Conservation (phyloP, 2,329 filamentous ascomycete genomes). For the Cladophialophora chaetospira region DNA sequence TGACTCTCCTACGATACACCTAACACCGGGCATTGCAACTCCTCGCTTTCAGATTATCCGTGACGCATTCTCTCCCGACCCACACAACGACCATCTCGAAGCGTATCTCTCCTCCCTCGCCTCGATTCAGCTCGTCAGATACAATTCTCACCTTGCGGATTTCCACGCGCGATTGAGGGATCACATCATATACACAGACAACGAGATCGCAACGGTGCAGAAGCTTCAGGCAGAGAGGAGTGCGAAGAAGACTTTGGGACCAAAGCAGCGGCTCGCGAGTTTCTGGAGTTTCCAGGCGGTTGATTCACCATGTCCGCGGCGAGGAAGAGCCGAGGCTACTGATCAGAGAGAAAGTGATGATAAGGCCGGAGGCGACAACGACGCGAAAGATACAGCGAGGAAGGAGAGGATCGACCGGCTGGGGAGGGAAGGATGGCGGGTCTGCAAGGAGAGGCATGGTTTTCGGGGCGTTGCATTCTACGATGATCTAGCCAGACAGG, state of each 20-base stretch:
- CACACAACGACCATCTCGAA: conserved; percentile 24
- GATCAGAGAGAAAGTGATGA: neutral
- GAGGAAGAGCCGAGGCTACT: neutral
- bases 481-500: conserved; percentile 21
- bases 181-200: conserved; percentile 11
- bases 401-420: conserved; percentile 29
- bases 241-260: conserved; percentile 4
- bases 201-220: conserved; percentile 15
- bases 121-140: conserved; percentile 13
- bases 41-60: conserved; percentile 27
- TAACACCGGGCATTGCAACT: conserved; percentile 8
- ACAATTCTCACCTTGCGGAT: conserved; percentile 20
- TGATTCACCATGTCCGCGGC: neutral
- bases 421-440: conserved; percentile 24
- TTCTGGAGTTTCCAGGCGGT: conserved; percentile 23
- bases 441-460: conserved; percentile 31
- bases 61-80: conserved; percentile 25
- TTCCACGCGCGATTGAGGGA: conserved; percentile 21
- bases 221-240: conserved; percentile 17
- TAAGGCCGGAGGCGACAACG: neutral
- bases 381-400: neutral
- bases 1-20: neutral
- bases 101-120: conserved; percentile 10
- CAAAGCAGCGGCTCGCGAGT: conserved; percentile 24
- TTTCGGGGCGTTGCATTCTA: conserved; percentile 32